Evolutionary conservation across 768 basidiomycete genomes (phyloP).

Genomic region (Lactarius evosmus): DNA sequence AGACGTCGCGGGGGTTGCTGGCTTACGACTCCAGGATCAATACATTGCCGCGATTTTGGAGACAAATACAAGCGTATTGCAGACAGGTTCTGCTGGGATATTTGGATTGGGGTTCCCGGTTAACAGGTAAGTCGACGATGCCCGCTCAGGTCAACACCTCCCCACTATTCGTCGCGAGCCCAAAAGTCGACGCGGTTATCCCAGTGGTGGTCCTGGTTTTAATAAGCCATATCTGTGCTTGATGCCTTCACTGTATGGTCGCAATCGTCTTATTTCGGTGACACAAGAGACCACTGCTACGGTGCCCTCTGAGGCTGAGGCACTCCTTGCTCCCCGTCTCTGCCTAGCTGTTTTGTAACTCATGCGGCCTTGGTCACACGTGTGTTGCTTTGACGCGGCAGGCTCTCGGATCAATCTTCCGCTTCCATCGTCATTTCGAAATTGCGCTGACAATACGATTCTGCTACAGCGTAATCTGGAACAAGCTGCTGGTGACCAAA

Average conservation of each 20-base stretch:
- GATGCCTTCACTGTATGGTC: neutral
- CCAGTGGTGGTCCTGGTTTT: neutral
- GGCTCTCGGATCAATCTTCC: neutral
- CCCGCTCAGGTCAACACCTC: neutral
- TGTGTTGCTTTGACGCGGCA: neutral
- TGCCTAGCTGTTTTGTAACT: neutral
- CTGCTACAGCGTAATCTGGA: constrained; percentile 27
- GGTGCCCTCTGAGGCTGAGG: neutral
- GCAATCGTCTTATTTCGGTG: neutral
- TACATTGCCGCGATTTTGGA: constrained; percentile 63
- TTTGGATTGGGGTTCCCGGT: constrained; percentile 73
- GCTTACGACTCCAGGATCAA: constrained; percentile 48
- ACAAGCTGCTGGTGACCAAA: constrained; percentile 15
- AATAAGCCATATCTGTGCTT: neutral
- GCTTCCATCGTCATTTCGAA: neutral
- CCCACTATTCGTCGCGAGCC: neutral
- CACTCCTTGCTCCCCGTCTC: neutral
- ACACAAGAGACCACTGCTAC: neutral
- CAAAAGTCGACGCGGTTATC: neutral
- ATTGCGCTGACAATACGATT: constrained; percentile 3
- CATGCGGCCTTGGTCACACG: neutral
- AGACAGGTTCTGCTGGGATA: constrained; percentile 60
- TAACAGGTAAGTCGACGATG: constrained; percentile 49
- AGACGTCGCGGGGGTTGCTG: constrained; percentile 55
- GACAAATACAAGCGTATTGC: constrained; percentile 62